Conservation (phyloP, 75 land plant genomes). For the Picea glauca region DNA sequence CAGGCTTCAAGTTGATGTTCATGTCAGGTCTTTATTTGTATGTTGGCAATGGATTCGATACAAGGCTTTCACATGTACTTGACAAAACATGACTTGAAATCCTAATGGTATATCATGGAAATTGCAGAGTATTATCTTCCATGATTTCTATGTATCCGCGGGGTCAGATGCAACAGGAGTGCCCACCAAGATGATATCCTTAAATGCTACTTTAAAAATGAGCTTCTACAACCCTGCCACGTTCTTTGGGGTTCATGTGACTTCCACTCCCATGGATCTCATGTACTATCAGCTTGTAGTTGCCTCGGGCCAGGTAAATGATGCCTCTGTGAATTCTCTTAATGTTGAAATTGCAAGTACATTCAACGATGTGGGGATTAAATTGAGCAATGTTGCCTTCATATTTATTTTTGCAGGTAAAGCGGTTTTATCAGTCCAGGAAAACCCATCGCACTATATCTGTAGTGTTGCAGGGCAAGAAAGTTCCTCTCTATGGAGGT, state of each 20-base stretch:
- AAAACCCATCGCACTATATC: constrained; percentile 34
- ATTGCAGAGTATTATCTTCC: constrained; percentile 65
- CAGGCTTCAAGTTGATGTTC: not conserved
- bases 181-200: constrained; percentile 67
- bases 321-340: not conserved
- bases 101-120: not conserved
- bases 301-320: constrained; percentile 69
- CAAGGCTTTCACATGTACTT: not conserved
- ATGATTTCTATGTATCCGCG: constrained; percentile 52
- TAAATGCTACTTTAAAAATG: constrained; percentile 69
- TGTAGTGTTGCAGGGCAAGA: constrained; percentile 28
- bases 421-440: constrained; percentile 44
- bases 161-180: constrained; percentile 77
- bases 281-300: constrained; percentile 57
- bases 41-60: not conserved
- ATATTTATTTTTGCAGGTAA: constrained; percentile 25
- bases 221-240: constrained; percentile 58
- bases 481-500: constrained; percentile 72
- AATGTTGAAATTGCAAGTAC: not conserved
- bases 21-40: not conserved
- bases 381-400: not conserved
- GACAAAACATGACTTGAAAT: not conserved
- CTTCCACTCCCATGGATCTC: constrained; percentile 49
- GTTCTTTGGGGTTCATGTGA: constrained; percentile 84
- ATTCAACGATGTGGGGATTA: not conserved